These are phyloP conservation scores for Carallia brachiata DNA, from an alignment of 345 rosid genomes.

Conservation along the genomic window DNA sequence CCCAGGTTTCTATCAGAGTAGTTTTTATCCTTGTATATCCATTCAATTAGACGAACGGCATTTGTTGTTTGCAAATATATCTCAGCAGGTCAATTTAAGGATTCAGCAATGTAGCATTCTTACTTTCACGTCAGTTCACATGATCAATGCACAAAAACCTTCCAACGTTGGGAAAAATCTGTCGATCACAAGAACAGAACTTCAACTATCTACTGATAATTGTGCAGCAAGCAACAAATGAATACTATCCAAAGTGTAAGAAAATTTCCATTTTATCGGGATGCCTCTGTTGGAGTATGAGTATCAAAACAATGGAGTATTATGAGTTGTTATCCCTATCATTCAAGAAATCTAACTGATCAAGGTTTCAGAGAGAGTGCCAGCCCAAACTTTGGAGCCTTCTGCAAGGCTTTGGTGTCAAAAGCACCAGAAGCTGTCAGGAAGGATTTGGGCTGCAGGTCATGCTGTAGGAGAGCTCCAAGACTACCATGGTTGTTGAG, in stretches of 20 bases:
- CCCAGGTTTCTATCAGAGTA: constrained; percentile 53
- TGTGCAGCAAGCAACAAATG: background rate
- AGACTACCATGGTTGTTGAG: constrained; percentile 64
- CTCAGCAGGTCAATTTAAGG: background rate
- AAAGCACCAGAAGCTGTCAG: constrained; percentile 55
- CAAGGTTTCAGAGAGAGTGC: constrained; percentile 53
- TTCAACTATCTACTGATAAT: too few relatives aligned
- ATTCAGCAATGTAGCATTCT: background rate
- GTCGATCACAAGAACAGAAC: background rate
- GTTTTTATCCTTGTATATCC: too few relatives aligned
- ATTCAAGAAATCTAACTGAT: constrained; percentile 5
- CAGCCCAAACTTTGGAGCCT: constrained; percentile 55
- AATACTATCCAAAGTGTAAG: background rate
- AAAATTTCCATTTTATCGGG: background rate
- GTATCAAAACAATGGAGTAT: background rate
- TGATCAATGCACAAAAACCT: background rate
- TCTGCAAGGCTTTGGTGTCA: constrained; percentile 53
- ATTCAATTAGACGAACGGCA: too few relatives aligned
- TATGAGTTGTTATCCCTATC: background rate
- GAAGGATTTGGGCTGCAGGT: constrained; percentile 42
- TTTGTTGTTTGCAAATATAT: constrained; percentile 3
- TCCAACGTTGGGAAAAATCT: too few relatives aligned
- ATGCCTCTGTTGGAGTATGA: background rate
- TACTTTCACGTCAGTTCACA: background rate
- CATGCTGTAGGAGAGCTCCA: constrained; percentile 55